Evolutionary conservation across 257 asterid genomes (phyloP).

Genomic region (Solanum sejunctum): DNA sequence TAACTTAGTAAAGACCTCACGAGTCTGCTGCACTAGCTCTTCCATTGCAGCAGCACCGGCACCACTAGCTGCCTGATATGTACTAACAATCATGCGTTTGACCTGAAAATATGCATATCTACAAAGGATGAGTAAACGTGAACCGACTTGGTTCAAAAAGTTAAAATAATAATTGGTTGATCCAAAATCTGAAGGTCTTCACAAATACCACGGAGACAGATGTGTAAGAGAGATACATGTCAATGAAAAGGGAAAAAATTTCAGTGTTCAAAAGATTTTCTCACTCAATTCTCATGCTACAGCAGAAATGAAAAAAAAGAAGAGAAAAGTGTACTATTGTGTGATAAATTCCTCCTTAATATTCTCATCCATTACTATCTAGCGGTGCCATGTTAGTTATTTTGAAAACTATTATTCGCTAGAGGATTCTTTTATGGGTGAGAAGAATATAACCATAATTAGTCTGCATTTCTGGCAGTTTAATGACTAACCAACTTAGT

Average conservation of each 20-base stretch:
- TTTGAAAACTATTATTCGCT: not conserved
- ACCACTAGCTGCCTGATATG: conserved; percentile 51
- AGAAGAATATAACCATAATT: not conserved
- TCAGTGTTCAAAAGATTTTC: not conserved
- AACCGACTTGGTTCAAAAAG: not conserved
- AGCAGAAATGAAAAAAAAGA: not conserved
- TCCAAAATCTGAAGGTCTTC: not conserved
- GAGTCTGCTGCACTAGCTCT: conserved; percentile 88
- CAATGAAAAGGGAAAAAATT: not conserved
- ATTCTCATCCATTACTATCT: not conserved
- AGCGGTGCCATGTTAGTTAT: not conserved
- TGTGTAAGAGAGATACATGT: not conserved
- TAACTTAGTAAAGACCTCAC: conserved; percentile 41
- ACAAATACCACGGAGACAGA: not conserved
- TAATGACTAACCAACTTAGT: not conserved
- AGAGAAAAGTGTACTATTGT: not conserved
- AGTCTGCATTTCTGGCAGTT: not conserved
- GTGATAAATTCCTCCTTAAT: not conserved
- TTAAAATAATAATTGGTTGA: not conserved
- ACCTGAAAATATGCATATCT: conserved; percentile 16
- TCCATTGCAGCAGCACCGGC: conserved; percentile 99
- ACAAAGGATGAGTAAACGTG: not conserved
- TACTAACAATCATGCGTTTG: conserved; percentile 43
- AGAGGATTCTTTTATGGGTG: not conserved
- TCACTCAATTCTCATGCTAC: not conserved